Evolutionary conservation across 176 grass and related monocot genomes (phyloP).

Genomic region (Carex scoparia): DNA sequence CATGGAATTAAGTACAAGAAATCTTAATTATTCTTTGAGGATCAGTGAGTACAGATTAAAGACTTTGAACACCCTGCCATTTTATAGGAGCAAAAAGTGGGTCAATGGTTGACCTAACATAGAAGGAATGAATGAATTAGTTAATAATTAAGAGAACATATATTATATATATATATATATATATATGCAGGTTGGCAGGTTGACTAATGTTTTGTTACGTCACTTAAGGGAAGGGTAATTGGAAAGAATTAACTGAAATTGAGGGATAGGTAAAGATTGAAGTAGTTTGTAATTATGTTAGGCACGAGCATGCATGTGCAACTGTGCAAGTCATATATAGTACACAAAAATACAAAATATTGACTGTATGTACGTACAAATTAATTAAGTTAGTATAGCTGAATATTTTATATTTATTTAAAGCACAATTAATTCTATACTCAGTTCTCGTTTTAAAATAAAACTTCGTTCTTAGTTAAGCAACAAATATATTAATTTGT

Average conservation of each 20-base stretch:
- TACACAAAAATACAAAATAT: no score
- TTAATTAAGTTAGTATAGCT: no score
- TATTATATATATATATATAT: no score
- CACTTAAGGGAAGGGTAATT: not conserved
- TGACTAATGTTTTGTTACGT: not conserved
- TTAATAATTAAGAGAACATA: not conserved
- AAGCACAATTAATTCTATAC: no score
- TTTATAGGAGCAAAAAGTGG: slow-evolving; percentile 6
- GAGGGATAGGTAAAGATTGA: not conserved
- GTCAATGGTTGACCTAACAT: not conserved
- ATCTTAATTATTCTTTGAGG: not conserved
- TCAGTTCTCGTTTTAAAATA: no score
- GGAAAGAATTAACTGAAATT: not conserved
- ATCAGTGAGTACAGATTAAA: not conserved
- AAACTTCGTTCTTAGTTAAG: no score
- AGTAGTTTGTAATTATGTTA: not conserved
- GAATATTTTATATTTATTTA: no score
- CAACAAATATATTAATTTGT: no score
- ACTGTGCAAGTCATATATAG: no score
- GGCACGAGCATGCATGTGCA: no score
- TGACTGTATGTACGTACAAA: no score
- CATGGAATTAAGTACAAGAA: not conserved
- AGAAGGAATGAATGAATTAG: not conserved
- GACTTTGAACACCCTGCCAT: not conserved
- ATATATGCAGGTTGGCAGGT: not conserved